phyloP scores from a whole-genome alignment of 106 monocot species.

The Acorus calamus region DNA sequence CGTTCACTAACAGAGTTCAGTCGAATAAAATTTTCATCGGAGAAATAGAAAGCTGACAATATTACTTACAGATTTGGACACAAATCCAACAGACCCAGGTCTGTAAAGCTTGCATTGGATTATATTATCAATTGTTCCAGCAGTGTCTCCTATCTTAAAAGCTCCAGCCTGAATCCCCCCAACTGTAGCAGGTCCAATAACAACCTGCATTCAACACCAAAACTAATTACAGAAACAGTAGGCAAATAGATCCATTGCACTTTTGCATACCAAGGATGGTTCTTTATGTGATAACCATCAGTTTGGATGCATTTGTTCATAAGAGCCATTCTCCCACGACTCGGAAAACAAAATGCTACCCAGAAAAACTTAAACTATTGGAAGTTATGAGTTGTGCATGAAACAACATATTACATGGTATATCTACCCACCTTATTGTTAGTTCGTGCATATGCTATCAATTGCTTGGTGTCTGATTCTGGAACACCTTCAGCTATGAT shows the following conservation, averaged over 20 bases:
- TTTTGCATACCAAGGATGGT: background rate
- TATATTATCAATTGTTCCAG: conserved; percentile 98
- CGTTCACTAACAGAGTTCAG: no score
- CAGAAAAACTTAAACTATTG: background rate
- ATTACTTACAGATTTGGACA: conserved; percentile 88
- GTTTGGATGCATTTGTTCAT: no score
- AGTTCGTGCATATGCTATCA: conserved; percentile 25
- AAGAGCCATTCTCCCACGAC: no score
- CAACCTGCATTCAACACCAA: conserved; percentile 41
- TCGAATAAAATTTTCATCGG: background rate
- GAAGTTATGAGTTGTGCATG: background rate
- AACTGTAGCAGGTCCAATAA: conserved; percentile 97
- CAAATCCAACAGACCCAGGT: conserved; percentile 94
- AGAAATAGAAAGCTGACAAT: background rate
- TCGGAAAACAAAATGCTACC: background rate
- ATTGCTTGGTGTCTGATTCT: conserved; percentile 21
- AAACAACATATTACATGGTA: background rate
- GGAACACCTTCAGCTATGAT: conserved; percentile 34
- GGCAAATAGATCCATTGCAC: background rate
- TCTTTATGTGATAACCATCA: no score
- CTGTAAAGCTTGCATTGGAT: conserved; percentile 95
- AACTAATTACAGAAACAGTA: background rate
- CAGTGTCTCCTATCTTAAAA: conserved; percentile 98
- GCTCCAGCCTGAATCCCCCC: conserved; percentile 99
- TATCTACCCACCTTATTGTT: conserved; percentile 19